Evolutionary conservation across 768 basidiomycete genomes (phyloP).

Genomic region (Naganishia randhawae): DNA sequence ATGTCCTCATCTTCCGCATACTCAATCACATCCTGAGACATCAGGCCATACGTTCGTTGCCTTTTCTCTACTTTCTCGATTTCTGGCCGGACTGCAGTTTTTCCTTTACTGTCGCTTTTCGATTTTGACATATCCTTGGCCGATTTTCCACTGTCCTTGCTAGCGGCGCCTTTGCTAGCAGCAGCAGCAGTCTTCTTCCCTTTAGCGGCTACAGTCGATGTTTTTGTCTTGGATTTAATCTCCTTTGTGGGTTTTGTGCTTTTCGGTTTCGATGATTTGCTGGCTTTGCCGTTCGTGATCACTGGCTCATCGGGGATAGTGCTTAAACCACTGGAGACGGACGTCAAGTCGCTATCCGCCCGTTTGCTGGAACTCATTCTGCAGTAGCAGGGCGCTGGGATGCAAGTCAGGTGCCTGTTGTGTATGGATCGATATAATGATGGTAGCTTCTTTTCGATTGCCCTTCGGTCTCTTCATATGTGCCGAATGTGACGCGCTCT

Average conservation of each 20-base stretch:
- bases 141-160: slow-evolving; percentile 8
- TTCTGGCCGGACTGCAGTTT: not conserved
- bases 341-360: slow-evolving; percentile 8
- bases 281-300: slow-evolving; percentile 5
- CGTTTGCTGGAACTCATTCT: slow-evolving; percentile 3
- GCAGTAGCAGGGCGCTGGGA: not conserved
- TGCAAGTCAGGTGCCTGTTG: not conserved
- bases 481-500: slow-evolving; percentile 5
- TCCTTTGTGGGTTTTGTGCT: slow-evolving; percentile 5
- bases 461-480: not conserved
- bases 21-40: slow-evolving; percentile 9
- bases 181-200: not conserved
- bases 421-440: not conserved
- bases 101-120: slow-evolving; percentile 16
- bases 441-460: slow-evolving; percentile 4
- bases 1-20: slow-evolving; percentile 22
- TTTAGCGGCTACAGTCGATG: not conserved
- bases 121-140: slow-evolving; percentile 5
- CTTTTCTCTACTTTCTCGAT: slow-evolving; percentile 14
- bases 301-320: not conserved
- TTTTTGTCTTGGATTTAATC: not conserved
- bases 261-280: slow-evolving; percentile 7
- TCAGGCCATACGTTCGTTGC: slow-evolving; percentile 11
- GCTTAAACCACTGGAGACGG: slow-evolving; percentile 16
- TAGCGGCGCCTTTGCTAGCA: not conserved